Evolutionary conservation across 495 filamentous ascomycete genomes (phyloP), one percentile per base, ranked within the genome.

Genomic region (Podospora comata): DNA sequence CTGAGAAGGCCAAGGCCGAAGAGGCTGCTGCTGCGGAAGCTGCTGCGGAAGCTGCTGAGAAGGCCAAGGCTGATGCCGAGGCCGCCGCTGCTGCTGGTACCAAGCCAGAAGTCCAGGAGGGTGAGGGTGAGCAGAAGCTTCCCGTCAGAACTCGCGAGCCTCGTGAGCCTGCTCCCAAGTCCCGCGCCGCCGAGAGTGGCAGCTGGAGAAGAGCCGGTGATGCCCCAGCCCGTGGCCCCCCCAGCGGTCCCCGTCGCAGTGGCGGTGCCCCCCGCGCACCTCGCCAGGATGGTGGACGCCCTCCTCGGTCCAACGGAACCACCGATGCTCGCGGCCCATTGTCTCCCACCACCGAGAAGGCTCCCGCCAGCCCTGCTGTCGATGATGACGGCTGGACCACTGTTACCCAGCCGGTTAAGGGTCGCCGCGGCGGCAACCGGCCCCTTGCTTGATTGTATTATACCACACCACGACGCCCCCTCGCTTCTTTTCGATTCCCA

Each of bases 341-440:
- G 48, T 68, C 82, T 30, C 65, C 78, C 19, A 68, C 18, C 27
- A 69, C 69, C 11, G 70, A 79, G 26, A 67, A 79, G 67, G 67
- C 67, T 18, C 74, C 75, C 9, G 18, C 75, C 7, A 74, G 73
- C 3, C 73, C 75, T 11, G 68, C 78, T 39, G 78, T 77, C 5
- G 89, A 91, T 67, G 88, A 89, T 27, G 91, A 92, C 71, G 90
- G 90, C 68, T 92, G 91, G 90, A 93, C 90, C 76, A 92, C 89
- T 15, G 90, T 93, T 58, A 78, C 81, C 23, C 30, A 59, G 26
- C 70, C 85, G 28, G 85, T 82, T 76, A 85, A 84, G 70, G 77
- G 73, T 62, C 80, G 81, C 30, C 80, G 84, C 69, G 77, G 79
- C 39, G 68, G 72, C 70, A 69, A 73, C 55, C 79, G 79, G 34